Conservation (phyloP, 495 filamentous ascomycete species). For the Penicillium macrosclerotiorum region DNA sequence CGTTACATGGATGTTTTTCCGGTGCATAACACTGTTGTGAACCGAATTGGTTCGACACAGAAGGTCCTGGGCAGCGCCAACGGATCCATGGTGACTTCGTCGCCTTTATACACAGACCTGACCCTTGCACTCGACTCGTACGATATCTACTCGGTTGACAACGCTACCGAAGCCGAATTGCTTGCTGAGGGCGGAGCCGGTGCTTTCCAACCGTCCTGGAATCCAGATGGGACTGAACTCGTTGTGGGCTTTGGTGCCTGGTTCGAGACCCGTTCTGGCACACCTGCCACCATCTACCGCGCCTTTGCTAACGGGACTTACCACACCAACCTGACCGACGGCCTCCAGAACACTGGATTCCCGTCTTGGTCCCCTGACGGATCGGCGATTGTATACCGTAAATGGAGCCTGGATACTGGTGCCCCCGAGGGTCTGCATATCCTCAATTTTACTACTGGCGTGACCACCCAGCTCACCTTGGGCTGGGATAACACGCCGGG, state of each 20-base stretch:
- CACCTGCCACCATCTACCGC: slow-evolving; percentile 5
- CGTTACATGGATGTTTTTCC: slow-evolving; percentile 37
- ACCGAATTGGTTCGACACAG: slow-evolving; percentile 1
- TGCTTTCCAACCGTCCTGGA: slow-evolving; percentile 15
- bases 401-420: background rate
- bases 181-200: slow-evolving; percentile 5
- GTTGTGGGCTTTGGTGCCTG: slow-evolving; percentile 10
- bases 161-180: background rate
- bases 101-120: background rate
- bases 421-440: slow-evolving; percentile 10
- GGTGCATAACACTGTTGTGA: slow-evolving; percentile 8
- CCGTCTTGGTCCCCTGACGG: slow-evolving; percentile 14
- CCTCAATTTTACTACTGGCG: slow-evolving; percentile 23
- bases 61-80: slow-evolving; percentile 20
- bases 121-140: slow-evolving; percentile 1
- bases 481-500: slow-evolving; percentile 30
- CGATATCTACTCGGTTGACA: background rate
- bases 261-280: slow-evolving; percentile 6
- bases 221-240: slow-evolving; percentile 9
- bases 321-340: slow-evolving; percentile 4
- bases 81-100: background rate
- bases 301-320: slow-evolving; percentile 7
- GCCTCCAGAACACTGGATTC: slow-evolving; percentile 5
- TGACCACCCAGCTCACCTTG: slow-evolving; percentile 21
- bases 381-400: slow-evolving; percentile 8